Conservation (phyloP, 1,284 basidiomycete species). For the Naganishia sp. region DNA sequence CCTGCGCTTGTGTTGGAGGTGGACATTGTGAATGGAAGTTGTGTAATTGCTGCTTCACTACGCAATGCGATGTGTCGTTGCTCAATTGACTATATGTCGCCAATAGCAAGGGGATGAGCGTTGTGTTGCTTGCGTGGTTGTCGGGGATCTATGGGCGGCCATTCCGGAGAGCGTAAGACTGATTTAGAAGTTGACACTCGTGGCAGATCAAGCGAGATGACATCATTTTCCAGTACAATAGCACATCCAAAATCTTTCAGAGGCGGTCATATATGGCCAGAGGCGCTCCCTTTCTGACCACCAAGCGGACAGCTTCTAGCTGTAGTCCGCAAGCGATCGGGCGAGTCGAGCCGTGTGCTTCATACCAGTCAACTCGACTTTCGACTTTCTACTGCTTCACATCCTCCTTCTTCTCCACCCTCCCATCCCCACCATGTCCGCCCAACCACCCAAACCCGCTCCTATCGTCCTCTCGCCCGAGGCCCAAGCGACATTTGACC, state of each 20-base stretch:
- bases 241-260: too few relatives aligned
- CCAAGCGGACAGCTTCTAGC: not conserved
- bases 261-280: too few relatives aligned
- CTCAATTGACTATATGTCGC: too few relatives aligned
- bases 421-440: conserved; percentile 1
- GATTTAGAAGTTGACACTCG: too few relatives aligned
- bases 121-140: too few relatives aligned
- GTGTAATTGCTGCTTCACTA: too few relatives aligned
- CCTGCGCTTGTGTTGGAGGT: conserved; percentile 13
- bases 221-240: too few relatives aligned
- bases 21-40: not conserved
- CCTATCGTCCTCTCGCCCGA: conserved; percentile 17
- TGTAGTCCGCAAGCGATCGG: not conserved
- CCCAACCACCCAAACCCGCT: conserved; percentile 13
- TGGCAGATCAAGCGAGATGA: too few relatives aligned
- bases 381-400: not conserved
- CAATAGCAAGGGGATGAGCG: not conserved
- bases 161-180: too few relatives aligned
- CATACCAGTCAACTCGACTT: conserved; percentile 1
- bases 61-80: too few relatives aligned
- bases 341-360: conserved; percentile 2
- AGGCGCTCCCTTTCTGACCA: too few relatives aligned
- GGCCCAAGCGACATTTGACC: conserved; percentile 67
- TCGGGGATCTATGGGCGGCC: too few relatives aligned
- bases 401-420: not conserved